These are phyloP conservation scores for Apiotrichum porosum DNA, from an alignment of 1,284 basidiomycete genomes.

Conservation along the genomic window DNA sequence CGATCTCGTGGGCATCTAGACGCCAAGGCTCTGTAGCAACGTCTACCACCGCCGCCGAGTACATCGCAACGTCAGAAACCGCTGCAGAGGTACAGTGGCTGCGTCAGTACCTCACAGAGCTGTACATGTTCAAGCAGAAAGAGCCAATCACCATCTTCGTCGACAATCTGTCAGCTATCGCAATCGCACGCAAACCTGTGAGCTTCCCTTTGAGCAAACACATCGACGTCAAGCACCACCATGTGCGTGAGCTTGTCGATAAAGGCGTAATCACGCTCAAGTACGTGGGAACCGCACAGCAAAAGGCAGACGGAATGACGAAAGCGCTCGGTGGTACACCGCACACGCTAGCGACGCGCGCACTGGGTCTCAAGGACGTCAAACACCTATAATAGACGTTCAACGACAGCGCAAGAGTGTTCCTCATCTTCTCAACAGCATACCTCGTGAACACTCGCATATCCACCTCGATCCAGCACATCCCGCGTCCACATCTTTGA, in stretches of 20 bases:
- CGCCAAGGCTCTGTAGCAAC: conserved; percentile 46
- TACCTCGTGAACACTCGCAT: no score
- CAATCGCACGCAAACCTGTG: conserved; percentile 43
- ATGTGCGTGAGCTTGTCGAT: conserved; percentile 40
- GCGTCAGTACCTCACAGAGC: conserved; percentile 21
- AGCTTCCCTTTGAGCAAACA: conserved; percentile 49
- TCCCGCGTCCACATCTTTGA: no score
- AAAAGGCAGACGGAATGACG: conserved; percentile 5
- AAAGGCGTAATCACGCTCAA: background rate
- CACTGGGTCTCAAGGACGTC: no score
- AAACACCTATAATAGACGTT: no score
- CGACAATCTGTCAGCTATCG: conserved; percentile 50
- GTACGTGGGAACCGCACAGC: background rate
- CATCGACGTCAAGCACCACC: conserved; percentile 51
- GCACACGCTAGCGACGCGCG: no score
- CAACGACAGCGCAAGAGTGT: no score
- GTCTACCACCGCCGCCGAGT: conserved; percentile 51
- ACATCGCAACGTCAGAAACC: conserved; percentile 53
- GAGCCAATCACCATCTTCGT: no score
- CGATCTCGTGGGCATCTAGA: conserved; percentile 49
- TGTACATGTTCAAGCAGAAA: no score
- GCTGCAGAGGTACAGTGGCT: conserved; percentile 50
- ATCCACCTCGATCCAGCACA: no score
- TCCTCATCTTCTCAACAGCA: no score
- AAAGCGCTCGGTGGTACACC: no score